Base-by-base conservation (phyloP, 1,139 yeast genomes). In the Pichiaceae sp. region DNA sequence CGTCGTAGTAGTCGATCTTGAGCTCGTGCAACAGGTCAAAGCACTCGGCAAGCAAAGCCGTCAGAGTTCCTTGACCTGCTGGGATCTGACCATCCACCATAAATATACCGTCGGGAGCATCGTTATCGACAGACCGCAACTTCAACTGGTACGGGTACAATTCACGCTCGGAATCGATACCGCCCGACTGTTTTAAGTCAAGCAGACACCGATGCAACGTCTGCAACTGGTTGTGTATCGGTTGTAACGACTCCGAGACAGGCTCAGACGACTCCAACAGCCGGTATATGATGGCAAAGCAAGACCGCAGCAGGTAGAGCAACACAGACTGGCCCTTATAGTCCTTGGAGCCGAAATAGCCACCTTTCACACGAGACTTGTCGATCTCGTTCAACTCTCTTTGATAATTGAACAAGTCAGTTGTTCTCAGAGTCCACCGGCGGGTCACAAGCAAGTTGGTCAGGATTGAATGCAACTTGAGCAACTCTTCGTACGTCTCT, bases 381-480 rank as follows among this genome's bases (percentile, higher is more conserved):
- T 89, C 96, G 44, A 89, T 78, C 40, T 70, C 72, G 50, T 78
- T 78, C 45, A 89, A 64, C 44, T 68, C 69, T 52, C 79, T 75
- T 58, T 87, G 95, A 56, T 83, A 89, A 38, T 72, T 70, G 61
- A 83, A 91, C 47, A 91, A 67, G 60, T 91, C 98, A 0, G 97
- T 91, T 54, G 87, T 95, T 53, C 98, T 75, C 60, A 91, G 67
- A 2, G 97, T 89, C 98, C 98, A 91, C 57, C 97, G 75, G 61
- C 96, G 78, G 3, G 98, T 91, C 26, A 91, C 75, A 46, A 87
- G 67, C 47, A 91, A 64, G 48, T 84, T 85, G 50, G 85, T 95
- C 44, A 91, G 66, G 17, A 78, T 79, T 19, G 75, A 67, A 57
- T 86, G 85, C 48, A 86, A 67, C 32, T 71, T 75, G 27, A 75